phyloP scores from a whole-genome alignment of 2,329 filamentous ascomycete genomes.

The Chrysoporthe austroafricana region DNA sequence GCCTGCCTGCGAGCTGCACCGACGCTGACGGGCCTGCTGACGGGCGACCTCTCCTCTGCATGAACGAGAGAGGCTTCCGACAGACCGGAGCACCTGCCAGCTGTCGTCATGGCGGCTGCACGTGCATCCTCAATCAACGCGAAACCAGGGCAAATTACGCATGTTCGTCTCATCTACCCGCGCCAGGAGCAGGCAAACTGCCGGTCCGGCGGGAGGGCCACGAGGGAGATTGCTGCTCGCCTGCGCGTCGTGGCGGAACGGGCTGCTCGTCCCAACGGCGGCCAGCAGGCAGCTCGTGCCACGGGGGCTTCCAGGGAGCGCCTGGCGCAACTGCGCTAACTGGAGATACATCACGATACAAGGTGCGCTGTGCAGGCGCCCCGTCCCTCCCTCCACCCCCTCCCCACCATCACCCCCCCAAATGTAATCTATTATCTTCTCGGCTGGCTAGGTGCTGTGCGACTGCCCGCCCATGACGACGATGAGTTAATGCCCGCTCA shows the following conservation, averaged over 20 bases:
- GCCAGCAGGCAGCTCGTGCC: too few species aligned
- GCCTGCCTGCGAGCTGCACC: neutral
- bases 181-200: neutral
- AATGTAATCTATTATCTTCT: slow-evolving; percentile 1
- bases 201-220: neutral
- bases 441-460: neutral
- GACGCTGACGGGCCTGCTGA: neutral
- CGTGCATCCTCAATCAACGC: neutral
- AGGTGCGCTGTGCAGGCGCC: neutral
- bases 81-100: neutral
- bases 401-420: neutral
- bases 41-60: neutral
- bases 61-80: slow-evolving; percentile 3
- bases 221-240: neutral
- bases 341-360: slow-evolving; percentile 7
- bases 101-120: neutral
- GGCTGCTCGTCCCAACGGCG: neutral
- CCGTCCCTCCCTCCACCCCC: neutral
- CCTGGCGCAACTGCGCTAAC: neutral
- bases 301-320: too few species aligned
- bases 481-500: neutral
- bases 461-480: neutral
- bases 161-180: slow-evolving; percentile 3
- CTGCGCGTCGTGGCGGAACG: neutral
- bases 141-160: neutral